phyloP scores from a whole-genome alignment of 208 protist genomes.

The Spongospora subterranea region DNA sequence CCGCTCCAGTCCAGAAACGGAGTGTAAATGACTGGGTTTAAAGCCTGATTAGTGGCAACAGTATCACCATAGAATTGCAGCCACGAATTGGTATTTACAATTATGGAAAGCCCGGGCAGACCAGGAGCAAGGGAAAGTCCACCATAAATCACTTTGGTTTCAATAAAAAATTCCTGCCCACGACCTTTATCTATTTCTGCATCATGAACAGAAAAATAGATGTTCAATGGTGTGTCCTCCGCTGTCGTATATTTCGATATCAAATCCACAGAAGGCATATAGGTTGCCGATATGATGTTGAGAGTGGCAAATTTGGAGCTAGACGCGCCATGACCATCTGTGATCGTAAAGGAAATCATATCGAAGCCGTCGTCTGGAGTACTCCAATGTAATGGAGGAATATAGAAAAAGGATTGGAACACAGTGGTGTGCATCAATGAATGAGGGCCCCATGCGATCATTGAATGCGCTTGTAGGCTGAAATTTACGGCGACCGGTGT shows the following conservation, averaged over 20 bases:
- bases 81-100: not conserved
- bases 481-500: not conserved
- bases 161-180: not conserved
- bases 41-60: not conserved
- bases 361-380: not conserved
- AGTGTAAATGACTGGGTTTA: slow-evolving; percentile 10
- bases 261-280: not conserved
- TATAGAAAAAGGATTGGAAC: not conserved
- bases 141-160: not conserved
- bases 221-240: not conserved
- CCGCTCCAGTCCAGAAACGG: not conserved
- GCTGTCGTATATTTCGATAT: not conserved
- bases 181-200: not conserved
- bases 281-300: not conserved
- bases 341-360: not conserved
- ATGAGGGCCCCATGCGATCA: slow-evolving; percentile 38
- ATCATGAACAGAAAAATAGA: not conserved
- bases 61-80: not conserved
- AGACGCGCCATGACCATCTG: not conserved
- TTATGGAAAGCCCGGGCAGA: not conserved
- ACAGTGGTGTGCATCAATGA: not conserved
- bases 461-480: not conserved
- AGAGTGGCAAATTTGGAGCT: not conserved
- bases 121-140: not conserved
- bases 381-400: not conserved